These are phyloP conservation scores for Meyerozyma sp. DNA, from an alignment of 1,139 yeast genomes.

Conservation along the genomic window DNA sequence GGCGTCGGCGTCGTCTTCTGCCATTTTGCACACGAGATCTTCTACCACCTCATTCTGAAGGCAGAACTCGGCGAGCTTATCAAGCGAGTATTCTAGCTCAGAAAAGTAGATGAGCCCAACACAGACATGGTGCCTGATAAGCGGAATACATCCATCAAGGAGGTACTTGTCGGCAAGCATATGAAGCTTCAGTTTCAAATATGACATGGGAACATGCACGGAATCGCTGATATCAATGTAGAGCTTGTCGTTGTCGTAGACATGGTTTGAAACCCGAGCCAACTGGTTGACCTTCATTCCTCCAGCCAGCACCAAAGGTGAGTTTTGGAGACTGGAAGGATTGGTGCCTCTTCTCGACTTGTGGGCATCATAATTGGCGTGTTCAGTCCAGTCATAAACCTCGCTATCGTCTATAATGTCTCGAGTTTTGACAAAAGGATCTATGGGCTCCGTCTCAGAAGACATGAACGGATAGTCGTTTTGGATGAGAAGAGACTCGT, in stretches of 20 bases:
- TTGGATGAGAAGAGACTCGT: constrained; percentile 44
- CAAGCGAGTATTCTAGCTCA: constrained; percentile 49
- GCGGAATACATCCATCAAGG: constrained; percentile 53
- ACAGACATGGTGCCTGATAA: constrained; percentile 30
- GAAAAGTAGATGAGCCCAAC: constrained; percentile 50
- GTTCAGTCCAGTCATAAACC: not conserved
- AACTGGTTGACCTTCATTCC: not conserved
- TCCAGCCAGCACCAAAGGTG: not conserved
- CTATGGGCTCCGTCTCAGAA: constrained; percentile 34
- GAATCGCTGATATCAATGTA: constrained; percentile 37
- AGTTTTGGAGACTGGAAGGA: not conserved
- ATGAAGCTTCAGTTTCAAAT: constrained; percentile 29
- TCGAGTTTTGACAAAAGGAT: constrained; percentile 28
- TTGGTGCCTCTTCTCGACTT: not conserved
- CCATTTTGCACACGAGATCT: constrained; percentile 30
- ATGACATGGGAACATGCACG: constrained; percentile 26
- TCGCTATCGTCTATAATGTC: constrained; percentile 32
- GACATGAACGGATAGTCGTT: constrained; percentile 55
- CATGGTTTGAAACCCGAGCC: not conserved
- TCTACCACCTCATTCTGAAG: constrained; percentile 22
- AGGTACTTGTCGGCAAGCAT: constrained; percentile 36
- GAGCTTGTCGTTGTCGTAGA: constrained; percentile 11
- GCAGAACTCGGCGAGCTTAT: constrained; percentile 33
- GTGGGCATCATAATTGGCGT: not conserved
- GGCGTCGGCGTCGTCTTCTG: constrained; percentile 10